Evolutionary conservation across 106 monocot species (phyloP).

Genomic region (Dioscorea alata): DNA sequence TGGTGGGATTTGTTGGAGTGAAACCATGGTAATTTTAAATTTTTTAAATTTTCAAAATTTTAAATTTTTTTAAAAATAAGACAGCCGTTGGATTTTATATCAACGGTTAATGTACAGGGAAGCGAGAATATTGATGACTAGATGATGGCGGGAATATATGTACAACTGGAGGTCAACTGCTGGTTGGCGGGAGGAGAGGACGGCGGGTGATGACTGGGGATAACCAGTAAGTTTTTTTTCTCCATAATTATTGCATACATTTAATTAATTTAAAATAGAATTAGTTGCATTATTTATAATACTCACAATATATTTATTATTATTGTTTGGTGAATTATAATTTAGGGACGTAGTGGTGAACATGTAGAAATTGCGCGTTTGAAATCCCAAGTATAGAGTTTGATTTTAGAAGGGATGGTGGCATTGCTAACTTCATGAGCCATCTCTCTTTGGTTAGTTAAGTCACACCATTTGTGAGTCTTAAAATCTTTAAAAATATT

Average conservation of each 20-base stretch:
- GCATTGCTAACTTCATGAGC: neutral
- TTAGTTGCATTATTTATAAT: neutral
- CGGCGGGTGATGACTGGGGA: neutral
- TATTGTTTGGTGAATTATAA: neutral
- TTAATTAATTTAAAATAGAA: neutral
- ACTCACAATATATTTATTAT: neutral
- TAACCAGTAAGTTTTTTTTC: neutral
- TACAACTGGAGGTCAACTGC: too few species aligned
- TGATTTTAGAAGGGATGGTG: neutral
- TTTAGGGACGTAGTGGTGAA: neutral
- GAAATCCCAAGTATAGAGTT: neutral
- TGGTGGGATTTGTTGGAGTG: conserved; percentile 37
- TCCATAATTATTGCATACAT: neutral
- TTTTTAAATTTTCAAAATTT: neutral
- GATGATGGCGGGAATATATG: neutral
- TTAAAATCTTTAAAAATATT: too few species aligned
- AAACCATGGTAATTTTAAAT: conserved; percentile 2
- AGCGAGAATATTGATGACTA: neutral
- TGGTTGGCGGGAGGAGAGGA: too few species aligned
- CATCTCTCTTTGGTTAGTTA: conserved; percentile 1
- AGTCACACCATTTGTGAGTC: conserved; percentile 6
- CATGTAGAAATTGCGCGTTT: neutral
- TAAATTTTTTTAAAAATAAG: too few species aligned
- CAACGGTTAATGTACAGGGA: neutral
- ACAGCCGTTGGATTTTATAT: neutral